phyloP scores from a whole-genome alignment of 371 early-diverging fungal genomes.

The Capillidium heterosporum region DNA sequence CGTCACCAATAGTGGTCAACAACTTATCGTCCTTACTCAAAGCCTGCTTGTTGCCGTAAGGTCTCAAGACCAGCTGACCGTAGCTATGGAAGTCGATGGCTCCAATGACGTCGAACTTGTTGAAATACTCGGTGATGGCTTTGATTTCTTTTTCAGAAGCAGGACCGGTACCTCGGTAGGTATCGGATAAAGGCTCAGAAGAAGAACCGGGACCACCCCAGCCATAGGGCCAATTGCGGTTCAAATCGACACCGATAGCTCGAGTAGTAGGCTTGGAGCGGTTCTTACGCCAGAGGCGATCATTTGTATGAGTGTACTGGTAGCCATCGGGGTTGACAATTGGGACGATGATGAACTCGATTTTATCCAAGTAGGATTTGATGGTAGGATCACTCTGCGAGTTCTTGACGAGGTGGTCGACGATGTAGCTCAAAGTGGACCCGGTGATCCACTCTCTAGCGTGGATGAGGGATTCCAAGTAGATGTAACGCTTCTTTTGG shows the following conservation, averaged over 20 bases:
- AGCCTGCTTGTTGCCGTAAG: constrained; percentile 18
- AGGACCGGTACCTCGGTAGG: constrained; percentile 28
- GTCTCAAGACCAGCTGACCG: constrained; percentile 21
- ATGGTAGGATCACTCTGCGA: not conserved
- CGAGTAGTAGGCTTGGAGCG: no score
- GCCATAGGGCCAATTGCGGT: constrained; percentile 25
- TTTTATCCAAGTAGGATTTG: not conserved
- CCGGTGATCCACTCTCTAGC: constrained; percentile 8
- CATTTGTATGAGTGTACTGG: constrained; percentile 14
- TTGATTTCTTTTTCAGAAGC: constrained; percentile 32
- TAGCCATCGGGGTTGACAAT: constrained; percentile 30
- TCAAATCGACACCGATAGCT: constrained; percentile 7
- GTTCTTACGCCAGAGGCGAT: constrained; percentile 28
- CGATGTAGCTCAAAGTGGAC: constrained; percentile 1
- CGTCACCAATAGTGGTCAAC: constrained; percentile 8
- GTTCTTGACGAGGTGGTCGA: not conserved
- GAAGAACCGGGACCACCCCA: constrained; percentile 31
- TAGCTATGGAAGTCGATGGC: constrained; percentile 36
- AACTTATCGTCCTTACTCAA: constrained; percentile 9
- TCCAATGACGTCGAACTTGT: constrained; percentile 19
- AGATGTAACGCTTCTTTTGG: not conserved
- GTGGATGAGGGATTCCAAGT: constrained; percentile 1
- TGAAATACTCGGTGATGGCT: constrained; percentile 22
- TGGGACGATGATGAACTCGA: constrained; percentile 21
- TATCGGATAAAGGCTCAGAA: constrained; percentile 20